These are phyloP conservation scores for Dipteronia dyeriana DNA, from an alignment of 345 rosid genomes.

Conservation along the genomic window DNA sequence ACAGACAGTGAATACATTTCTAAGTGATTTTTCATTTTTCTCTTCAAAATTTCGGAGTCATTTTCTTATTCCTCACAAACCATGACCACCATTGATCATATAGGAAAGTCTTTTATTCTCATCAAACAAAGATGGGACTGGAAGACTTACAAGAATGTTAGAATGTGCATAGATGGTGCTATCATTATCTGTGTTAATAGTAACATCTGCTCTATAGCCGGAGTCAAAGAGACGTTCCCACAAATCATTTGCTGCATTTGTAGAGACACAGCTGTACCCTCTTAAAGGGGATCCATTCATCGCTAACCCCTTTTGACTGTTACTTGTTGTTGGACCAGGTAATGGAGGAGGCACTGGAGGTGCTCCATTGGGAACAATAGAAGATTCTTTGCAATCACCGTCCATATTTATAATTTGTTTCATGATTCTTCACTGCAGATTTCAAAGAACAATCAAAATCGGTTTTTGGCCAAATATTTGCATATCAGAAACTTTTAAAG, in stretches of 20 bases:
- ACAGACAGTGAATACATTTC: background rate
- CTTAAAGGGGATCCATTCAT: slow-evolving; percentile 19
- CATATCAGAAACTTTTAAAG: background rate
- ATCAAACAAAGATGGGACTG: background rate
- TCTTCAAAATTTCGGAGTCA: background rate
- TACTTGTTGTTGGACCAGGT: slow-evolving; percentile 36
- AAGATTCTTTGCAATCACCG: slow-evolving; percentile 3
- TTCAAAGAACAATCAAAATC: slow-evolving; percentile 5
- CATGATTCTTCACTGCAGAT: slow-evolving; percentile 6
- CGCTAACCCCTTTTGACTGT: slow-evolving; percentile 16
- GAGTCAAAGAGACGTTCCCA: slow-evolving; percentile 79
- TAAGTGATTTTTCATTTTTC: background rate
- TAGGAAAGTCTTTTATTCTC: background rate
- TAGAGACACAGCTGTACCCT: slow-evolving; percentile 34
- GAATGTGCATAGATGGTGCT: slow-evolving; percentile 69
- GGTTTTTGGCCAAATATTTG: background rate
- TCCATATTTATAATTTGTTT: slow-evolving; percentile 23
- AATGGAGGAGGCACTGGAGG: slow-evolving; percentile 59
- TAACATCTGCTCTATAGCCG: slow-evolving; percentile 74
- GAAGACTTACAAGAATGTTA: slow-evolving; percentile 58
- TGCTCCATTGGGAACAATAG: slow-evolving; percentile 7
- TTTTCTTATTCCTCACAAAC: slow-evolving; percentile 3
- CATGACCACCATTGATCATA: background rate
- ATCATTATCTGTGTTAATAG: slow-evolving; percentile 51
- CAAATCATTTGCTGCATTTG: slow-evolving; percentile 38